Evolutionary conservation across 805 yeast species (phyloP).

Genomic region (Barnettozyma populi): DNA sequence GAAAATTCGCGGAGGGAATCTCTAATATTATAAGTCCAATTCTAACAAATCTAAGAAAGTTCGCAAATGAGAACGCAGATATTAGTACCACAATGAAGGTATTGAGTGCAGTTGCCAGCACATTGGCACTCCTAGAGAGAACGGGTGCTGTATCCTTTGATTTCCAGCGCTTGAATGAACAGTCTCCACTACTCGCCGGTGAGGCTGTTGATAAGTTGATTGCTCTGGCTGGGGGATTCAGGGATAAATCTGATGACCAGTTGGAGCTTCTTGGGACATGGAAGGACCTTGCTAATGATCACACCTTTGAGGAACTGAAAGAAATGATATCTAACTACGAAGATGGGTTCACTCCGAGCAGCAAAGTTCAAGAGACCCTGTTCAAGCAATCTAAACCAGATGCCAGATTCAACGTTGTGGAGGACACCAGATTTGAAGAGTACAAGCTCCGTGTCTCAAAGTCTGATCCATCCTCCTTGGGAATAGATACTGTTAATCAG

Average conservation of each 20-base stretch:
- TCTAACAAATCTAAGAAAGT: no score
- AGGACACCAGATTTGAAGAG: conserved; percentile 8
- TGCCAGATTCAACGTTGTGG: not conserved
- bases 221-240: conserved; percentile 4
- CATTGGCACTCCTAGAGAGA: not conserved
- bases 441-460: conserved; percentile 16
- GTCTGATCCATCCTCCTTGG: conserved; percentile 43
- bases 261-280: conserved; percentile 15
- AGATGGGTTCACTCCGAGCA: conserved; percentile 14
- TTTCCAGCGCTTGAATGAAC: not conserved
- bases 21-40: no score
- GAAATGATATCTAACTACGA: conserved; percentile 7
- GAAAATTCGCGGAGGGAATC: not conserved
- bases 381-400: not conserved
- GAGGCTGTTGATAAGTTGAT: not conserved
- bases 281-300: conserved; percentile 33
- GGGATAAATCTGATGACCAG: conserved; percentile 5
- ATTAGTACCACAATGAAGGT: not conserved
- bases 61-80: no score
- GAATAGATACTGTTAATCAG: conserved; percentile 76
- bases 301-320: conserved; percentile 12
- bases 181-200: not conserved
- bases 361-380: conserved; percentile 9
- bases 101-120: not conserved
- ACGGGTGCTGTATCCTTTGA: not conserved